Evolutionary conservation across 2,329 filamentous ascomycete species (phyloP).

Genomic region (Trichoderma atrobrunneum): DNA sequence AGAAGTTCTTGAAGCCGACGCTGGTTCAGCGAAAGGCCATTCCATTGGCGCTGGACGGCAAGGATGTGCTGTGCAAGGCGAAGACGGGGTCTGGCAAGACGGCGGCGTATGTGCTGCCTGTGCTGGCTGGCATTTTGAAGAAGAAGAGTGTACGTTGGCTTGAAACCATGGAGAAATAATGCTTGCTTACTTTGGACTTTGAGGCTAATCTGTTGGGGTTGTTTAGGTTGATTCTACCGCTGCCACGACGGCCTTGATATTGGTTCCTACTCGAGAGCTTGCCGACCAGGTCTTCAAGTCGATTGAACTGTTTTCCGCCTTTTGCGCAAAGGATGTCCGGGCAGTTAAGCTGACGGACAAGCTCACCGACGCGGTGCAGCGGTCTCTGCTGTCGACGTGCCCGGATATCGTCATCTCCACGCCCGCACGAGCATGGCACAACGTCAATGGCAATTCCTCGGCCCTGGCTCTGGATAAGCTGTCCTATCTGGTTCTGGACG

Average conservation of each 20-base stretch:
- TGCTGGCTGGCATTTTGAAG: conserved; percentile 80
- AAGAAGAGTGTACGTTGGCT: conserved; percentile 61
- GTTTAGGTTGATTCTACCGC: conserved; percentile 48
- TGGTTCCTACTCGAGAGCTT: conserved; percentile 92
- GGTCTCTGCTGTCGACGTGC: conserved; percentile 77
- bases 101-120: conserved; percentile 86
- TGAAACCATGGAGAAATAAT: background rate
- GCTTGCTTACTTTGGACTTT: background rate
- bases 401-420: conserved; percentile 92
- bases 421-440: conserved; percentile 76
- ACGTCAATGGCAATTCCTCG: conserved; percentile 63
- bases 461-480: conserved; percentile 69
- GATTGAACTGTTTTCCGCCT: conserved; percentile 72
- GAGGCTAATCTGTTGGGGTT: background rate
- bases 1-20: conserved; percentile 84
- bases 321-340: conserved; percentile 80
- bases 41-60: conserved; percentile 79
- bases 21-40: conserved; percentile 84
- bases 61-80: conserved; percentile 86
- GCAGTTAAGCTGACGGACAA: conserved; percentile 87
- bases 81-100: conserved; percentile 98
- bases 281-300: conserved; percentile 85
- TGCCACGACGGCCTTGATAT: conserved; percentile 72
- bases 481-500: conserved; percentile 81
- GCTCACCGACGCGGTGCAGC: conserved; percentile 83